Evolutionary conservation across 768 basidiomycete species (phyloP).

Genomic region (Pulveroboletus ravenelii): DNA sequence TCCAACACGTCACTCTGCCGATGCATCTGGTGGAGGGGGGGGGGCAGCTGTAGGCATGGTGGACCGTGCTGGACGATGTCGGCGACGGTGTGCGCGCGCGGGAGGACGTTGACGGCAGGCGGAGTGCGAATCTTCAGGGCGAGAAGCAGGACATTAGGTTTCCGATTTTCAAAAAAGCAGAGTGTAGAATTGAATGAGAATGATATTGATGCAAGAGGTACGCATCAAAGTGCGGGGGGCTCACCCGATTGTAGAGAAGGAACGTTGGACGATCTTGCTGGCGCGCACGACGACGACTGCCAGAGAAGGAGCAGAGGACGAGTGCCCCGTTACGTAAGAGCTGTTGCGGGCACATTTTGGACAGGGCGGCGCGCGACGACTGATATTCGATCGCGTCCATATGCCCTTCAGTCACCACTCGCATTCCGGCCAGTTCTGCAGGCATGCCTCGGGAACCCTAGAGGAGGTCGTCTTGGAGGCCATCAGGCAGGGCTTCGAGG

Average conservation of each 20-base stretch:
- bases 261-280: too few species aligned
- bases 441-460: constrained; percentile 76
- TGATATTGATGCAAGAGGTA: too few species aligned
- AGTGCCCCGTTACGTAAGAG: constrained; percentile 17
- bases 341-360: background rate
- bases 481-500: constrained; percentile 68
- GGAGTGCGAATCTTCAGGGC: constrained; percentile 26
- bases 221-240: constrained; percentile 22
- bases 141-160: constrained; percentile 26
- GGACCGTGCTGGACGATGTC: too few species aligned
- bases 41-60: background rate
- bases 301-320: too few species aligned
- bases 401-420: constrained; percentile 83
- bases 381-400: background rate
- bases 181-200: too few species aligned
- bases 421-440: constrained; percentile 92
- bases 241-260: too few species aligned
- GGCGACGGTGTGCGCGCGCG: too few species aligned
- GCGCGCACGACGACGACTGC: too few species aligned
- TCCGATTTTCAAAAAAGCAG: constrained; percentile 28
- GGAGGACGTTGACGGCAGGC: constrained; percentile 1
- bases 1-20: background rate
- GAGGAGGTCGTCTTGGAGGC: constrained; percentile 82
- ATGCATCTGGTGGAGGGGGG: constrained; percentile 1
- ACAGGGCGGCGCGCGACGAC: too few species aligned